Percentiles rank a stretch among this genome's conserved stretches.
Conservation (phyloP, 495 filamentous ascomycete genomes). For the Parachaetomium inaequale region DNA sequence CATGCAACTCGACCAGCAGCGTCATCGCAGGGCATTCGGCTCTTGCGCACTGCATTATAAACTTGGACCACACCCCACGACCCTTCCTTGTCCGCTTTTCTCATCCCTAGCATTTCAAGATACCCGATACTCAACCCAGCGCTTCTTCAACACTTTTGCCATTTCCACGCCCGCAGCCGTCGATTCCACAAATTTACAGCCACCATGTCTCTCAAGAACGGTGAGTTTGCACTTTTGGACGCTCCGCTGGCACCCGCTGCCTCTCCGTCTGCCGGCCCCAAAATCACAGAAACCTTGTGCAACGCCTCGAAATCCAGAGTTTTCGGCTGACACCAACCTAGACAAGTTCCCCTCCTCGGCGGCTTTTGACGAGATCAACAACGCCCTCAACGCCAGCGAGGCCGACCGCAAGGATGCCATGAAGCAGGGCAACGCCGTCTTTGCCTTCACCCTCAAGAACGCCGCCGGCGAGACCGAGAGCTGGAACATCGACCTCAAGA, state of each 20-base stretch:
- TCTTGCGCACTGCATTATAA: constrained; percentile 11
- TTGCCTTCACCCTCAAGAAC: constrained; percentile 92
- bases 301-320: too few relatives aligned
- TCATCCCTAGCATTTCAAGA: neutral
- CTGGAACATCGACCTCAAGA: constrained; percentile 96
- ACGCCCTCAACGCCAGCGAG: constrained; percentile 62
- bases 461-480: constrained; percentile 66
- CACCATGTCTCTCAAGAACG: constrained; percentile 80
- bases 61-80: neutral
- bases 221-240: too few relatives aligned
- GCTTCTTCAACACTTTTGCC: neutral
- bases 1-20: constrained; percentile 25
- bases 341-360: constrained; percentile 85
- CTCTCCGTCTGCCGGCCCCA: too few relatives aligned
- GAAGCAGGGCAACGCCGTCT: constrained; percentile 80
- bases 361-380: constrained; percentile 85
- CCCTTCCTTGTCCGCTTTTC: neutral
- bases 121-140: neutral
- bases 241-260: too few relatives aligned
- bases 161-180: neutral
- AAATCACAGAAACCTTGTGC: too few relatives aligned
- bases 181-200: constrained; percentile 14
- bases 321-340: constrained; percentile 34
- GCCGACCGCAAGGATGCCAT: constrained; percentile 82
- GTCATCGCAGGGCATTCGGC: constrained; percentile 29